Conservation (phyloP, 2,329 filamentous ascomycete species). For the Acrocalymma vagum region DNA sequence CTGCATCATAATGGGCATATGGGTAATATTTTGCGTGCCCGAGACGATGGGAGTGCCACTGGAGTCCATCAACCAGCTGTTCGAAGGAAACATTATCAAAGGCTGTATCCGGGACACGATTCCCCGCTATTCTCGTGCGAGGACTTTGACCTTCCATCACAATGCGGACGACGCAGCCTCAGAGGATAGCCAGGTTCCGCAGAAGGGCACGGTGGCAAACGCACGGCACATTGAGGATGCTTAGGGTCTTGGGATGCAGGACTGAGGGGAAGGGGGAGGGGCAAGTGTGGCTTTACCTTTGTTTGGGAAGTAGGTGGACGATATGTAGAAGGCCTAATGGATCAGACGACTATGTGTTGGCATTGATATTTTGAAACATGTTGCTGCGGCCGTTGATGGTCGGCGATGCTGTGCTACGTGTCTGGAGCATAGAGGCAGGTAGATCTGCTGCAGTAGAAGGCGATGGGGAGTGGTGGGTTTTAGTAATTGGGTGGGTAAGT, state of each 20-base stretch:
- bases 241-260: constrained; percentile 5
- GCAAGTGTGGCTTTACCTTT: too few relatives aligned
- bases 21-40: constrained; percentile 52
- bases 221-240: constrained; percentile 41
- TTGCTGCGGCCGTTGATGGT: too few relatives aligned
- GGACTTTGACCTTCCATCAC: constrained; percentile 41
- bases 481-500: too few relatives aligned
- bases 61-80: constrained; percentile 52
- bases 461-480: too few relatives aligned
- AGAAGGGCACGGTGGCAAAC: constrained; percentile 34
- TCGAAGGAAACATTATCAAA: constrained; percentile 52
- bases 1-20: constrained; percentile 54
- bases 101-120: constrained; percentile 50
- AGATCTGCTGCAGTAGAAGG: too few relatives aligned
- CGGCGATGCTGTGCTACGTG: too few relatives aligned
- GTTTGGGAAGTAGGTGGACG: too few relatives aligned
- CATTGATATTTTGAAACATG: too few relatives aligned
- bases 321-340: too few relatives aligned
- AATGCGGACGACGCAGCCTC: constrained; percentile 37
- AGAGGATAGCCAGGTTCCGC: constrained; percentile 24
- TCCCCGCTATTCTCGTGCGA: constrained; percentile 46
- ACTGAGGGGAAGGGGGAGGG: too few relatives aligned
- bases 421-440: too few relatives aligned
- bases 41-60: constrained; percentile 55
- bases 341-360: too few relatives aligned